Evolutionary conservation across 768 basidiomycete species (phyloP), one percentile per base, ranked within the genome.

Genomic region (Auriscalpium vulgare): DNA sequence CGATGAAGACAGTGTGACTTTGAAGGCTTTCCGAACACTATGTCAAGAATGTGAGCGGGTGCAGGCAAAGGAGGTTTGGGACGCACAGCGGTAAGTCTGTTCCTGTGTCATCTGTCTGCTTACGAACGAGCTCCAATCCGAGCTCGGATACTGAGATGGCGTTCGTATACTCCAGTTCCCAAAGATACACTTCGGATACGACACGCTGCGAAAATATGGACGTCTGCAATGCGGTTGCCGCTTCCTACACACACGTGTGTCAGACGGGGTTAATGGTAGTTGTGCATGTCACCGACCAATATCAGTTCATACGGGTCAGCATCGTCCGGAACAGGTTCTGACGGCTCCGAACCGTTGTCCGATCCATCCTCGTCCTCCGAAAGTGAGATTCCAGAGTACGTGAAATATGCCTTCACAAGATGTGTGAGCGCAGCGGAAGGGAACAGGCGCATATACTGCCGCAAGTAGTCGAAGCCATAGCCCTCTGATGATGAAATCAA

Each of bases 161-260:
- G 59, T 83, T 86, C 47, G 83, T 75, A 68, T 88, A 89, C 68
- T 97, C 94, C 13, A 75, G 66, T 59, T 91, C 86, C 34, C 72
- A 67, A 6, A 83, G 69, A 64, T 92, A 88, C 38, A 88, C 74
- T 44, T 86, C 79, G 0, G 80, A 74, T 36, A 84, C 68, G 13
- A 93, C 74, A 17, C 88, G 78, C 62, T 80, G 83, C 0, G 84
- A 85, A 37, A 94, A 67, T 8, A 89, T 71, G 0, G 84, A 88
- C 59, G 81, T 72, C 47, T 52, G 43, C 35, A 62, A 19, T 19
- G 17, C 50, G 2, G 40, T 17, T 10, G 45, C 44, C 1, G 55
- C 54, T 29, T 60, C 51, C 61, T 62, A 23, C 0, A 29, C 29
- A 29, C 11, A 19, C 29, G 37, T 50, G 47, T 63, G 52, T 47